Base-by-base conservation (phyloP, 768 basidiomycete genomes). In the Suillus placidus region DNA sequence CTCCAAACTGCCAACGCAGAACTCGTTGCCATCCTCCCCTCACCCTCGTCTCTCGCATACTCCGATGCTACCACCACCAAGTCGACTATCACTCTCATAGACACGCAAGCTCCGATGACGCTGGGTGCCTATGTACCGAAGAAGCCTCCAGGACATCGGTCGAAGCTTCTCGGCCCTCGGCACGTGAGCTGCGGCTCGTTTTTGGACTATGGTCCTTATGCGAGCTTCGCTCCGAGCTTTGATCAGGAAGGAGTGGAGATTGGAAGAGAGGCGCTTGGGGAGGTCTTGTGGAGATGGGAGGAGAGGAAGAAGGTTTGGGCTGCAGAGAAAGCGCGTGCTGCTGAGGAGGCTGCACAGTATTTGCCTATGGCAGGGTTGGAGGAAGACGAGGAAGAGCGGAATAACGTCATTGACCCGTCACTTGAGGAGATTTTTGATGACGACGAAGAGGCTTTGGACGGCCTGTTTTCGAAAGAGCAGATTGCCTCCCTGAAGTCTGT, bases 201-300 rank as follows among this genome's bases (percentile, higher is more conserved):
- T 72, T 80, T 95, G 8, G 90, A 95, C 75, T 94, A 94, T 71
- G 93, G 93, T 0, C 82, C 83, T 14, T 90, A 82, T 71, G 78
- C 91, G 8, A 89, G 85, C 71, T 94, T 94, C 76, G 92, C 93
- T 0, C 93, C 93, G 1, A 79, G 82, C 12, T 94, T 91, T 73
- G 90, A 92, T 66, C 89, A 92, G 68, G 88, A 91, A 65, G 88
- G 88, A n/a, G 83, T 85, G 58, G 85, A 91, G 70, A 78, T 93
- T 7, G 92, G 92, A 4, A 81, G 86, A 63, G 75, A 79, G 2
- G 80, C 84, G 60, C 80, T 94, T 64, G 88, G 86, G 16, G 85
- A 91, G 72, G 76, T 87, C 13, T 75, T 88, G 34, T 87, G 81
- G 74, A 80, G 80, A 66, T 82, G 82, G 68, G 82, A 85, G 51